Evolutionary conservation across 768 basidiomycete genomes (phyloP).

Genomic region (Ramaria sp.): DNA sequence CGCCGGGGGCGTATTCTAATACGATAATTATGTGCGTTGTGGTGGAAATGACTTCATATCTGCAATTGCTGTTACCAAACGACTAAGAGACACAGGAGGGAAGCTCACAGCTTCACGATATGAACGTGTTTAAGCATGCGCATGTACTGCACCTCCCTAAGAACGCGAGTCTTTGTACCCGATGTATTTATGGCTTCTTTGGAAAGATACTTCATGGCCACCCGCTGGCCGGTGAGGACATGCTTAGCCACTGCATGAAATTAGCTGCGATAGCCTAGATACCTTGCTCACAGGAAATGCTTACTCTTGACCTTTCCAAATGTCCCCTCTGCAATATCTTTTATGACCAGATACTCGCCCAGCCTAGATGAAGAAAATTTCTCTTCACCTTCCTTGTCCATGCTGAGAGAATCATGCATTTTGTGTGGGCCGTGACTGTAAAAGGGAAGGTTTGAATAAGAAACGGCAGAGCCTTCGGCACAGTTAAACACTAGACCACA

Average conservation of each 20-base stretch:
- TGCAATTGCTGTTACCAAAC: slow-evolving; percentile 19
- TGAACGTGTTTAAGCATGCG: slow-evolving; percentile 88
- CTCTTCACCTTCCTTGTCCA: not conserved
- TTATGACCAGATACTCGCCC: slow-evolving; percentile 81
- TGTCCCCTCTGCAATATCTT: slow-evolving; percentile 90
- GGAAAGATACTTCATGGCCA: slow-evolving; percentile 97
- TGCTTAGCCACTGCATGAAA: slow-evolving; percentile 71
- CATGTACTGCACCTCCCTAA: slow-evolving; percentile 96
- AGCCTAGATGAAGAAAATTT: slow-evolving; percentile 25
- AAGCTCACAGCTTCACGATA: slow-evolving; percentile 86
- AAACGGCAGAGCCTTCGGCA: too few species aligned
- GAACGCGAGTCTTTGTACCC: slow-evolving; percentile 85
- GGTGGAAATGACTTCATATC: slow-evolving; percentile 86
- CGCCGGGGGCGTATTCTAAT: slow-evolving; percentile 91
- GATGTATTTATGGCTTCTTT: slow-evolving; percentile 88
- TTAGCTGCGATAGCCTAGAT: not conserved
- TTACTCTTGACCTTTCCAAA: slow-evolving; percentile 99
- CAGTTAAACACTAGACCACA: too few species aligned
- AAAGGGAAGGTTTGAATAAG: too few species aligned
- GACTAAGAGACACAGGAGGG: not conserved
- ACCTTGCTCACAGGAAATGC: slow-evolving; percentile 22
- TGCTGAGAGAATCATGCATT: not conserved
- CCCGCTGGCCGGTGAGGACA: slow-evolving; percentile 87
- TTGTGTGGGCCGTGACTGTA: too few species aligned
- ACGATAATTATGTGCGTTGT: slow-evolving; percentile 97